Base-by-base conservation (phyloP, 129 eudicot species). In the Dittrichia graveolens region DNA sequence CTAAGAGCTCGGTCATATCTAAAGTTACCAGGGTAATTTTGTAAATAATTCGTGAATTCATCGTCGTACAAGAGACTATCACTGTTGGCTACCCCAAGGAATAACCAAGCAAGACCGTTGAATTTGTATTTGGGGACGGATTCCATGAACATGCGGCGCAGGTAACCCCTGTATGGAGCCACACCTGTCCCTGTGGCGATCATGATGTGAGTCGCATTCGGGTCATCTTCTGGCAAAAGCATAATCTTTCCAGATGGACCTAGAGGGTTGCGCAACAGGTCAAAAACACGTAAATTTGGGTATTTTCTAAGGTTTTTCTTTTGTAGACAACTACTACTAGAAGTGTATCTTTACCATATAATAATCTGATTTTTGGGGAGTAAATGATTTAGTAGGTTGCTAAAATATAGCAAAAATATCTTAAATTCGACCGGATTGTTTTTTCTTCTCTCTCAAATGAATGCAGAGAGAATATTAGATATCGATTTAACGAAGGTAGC, bases 141-240 rank as follows among this genome's bases (percentile, higher is more conserved):
- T 69, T 95, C 99, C 99, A 95, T 95, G 83, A 95, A 90, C 97
- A 95, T 95, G 35, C 99, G 88, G 1, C 99, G 97, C 14, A 95
- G 99, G 75, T 95, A 95, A 65, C 96, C 99, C 76, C 99, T 83
- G 76, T 61, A 95, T 8, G 99, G 99, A 78, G 99, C 99, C 34
- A 95, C 91, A n/a, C 99, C 99, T 0, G 99, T 95, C 31, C 99
- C 99, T 2, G 99, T 95, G 40, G 86, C 97, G 44, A 95, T 91
- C 99, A 95, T 95, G 13, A 95, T 95, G 96, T 95, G 97, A 78
- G 97, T 95, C 3, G 91, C 97, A 10, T 65, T 91, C 7, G 91
- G 89, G 78, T 90, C 75, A 4, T 94, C 89, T 88, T 90, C 99
- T 0, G 99, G 99, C 57, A 95, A 84, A 64, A 95, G 99, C 97